Conservation (phyloP, 306 rosid genomes). For the Arachis hypogaea region DNA sequence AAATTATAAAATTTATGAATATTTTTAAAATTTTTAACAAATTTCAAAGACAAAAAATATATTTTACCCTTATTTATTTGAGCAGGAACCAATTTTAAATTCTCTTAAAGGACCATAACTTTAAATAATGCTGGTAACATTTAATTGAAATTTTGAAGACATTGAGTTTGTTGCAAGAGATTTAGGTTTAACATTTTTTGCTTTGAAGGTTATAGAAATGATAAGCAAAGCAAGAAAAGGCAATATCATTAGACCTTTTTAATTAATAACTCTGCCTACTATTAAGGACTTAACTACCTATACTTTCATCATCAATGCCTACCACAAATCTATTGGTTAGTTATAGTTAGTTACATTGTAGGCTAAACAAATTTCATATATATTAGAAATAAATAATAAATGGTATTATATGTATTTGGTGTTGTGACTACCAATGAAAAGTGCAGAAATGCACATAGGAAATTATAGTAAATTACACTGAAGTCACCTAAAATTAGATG, state of each 20-base stretch:
- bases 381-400: background rate
- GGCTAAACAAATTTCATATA: background rate
- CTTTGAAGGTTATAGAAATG: background rate
- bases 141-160: background rate
- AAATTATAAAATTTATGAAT: too few relatives aligned
- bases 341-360: background rate
- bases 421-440: too few relatives aligned
- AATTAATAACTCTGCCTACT: background rate
- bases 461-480: too few relatives aligned
- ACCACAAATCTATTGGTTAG: background rate
- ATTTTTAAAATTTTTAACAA: too few relatives aligned
- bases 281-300: background rate
- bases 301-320: background rate
- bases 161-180: background rate
- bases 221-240: background rate
- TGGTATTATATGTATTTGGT: background rate
- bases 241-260: background rate
- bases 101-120: constrained; percentile 3
- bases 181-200: background rate
- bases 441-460: too few relatives aligned
- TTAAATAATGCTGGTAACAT: background rate
- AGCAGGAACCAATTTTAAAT: background rate
- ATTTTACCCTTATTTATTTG: too few relatives aligned
- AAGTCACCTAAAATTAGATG: too few relatives aligned
- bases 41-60: too few relatives aligned